Base-by-base conservation (phyloP, 768 basidiomycete genomes). In the Tylopilus felleus region DNA sequence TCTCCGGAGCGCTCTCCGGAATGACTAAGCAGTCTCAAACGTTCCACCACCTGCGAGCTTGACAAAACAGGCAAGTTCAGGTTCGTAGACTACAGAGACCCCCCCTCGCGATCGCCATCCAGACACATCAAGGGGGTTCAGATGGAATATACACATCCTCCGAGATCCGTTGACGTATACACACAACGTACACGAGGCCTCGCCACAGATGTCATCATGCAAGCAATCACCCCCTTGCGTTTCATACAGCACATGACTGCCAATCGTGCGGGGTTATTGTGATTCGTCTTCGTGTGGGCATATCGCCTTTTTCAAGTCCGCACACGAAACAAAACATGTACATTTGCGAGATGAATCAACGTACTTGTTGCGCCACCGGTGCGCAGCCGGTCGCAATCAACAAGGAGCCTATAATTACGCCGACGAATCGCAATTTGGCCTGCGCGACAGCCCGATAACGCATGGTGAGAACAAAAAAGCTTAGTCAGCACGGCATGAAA, bases 401-500 rank as follows among this genome's bases (percentile, higher is more conserved):
- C 16, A 33, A 19, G 7, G 41, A 17, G 23, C 13, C 17, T 36
- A 65, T 60, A 60, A 63, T 58, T 66, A 55, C 38, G 22, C 46
- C 51, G 17, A 44, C 64, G 65, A 65, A 65, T 65, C 55, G 64
- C 64, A 51, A 64, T 23, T 59, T 61, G 19, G 4, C 57, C 64
- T 53, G 27, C 38, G 17, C 33, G 9, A 47, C 59, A 56, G 50
- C 49, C 52, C 22, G 7, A 47, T n/a, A 21, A 47, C 44, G 40
- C 51, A 49, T 60, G 59, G 39, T 39, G 16, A 27, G 51, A 22
- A 19, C 6, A 38, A 16, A 0, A 38, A 16, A 0, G 42, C 40
- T 63, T 40, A 61, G 13, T 62, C 57, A 64, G 36, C 51, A 36
- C 25, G n/a, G 8, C 38, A 19, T 41, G 38, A 55, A 2, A 14